Conservation (phyloP, 2,329 filamentous ascomycete genomes). For the Amesomyces nigricolor region DNA sequence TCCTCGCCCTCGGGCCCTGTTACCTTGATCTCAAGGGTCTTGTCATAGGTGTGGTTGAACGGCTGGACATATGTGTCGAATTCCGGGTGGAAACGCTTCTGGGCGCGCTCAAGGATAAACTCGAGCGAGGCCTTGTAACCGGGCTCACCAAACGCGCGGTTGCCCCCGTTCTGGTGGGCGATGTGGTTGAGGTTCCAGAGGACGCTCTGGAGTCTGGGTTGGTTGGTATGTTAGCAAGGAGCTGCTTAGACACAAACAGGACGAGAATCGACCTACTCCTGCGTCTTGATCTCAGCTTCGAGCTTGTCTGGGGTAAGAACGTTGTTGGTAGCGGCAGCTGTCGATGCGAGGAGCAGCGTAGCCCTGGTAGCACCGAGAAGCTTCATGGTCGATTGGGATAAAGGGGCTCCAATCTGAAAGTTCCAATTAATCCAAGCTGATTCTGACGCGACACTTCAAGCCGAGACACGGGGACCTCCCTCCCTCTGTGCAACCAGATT, state of each 20-base stretch:
- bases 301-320: constrained; percentile 36
- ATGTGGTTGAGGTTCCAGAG: constrained; percentile 52
- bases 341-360: constrained; percentile 13
- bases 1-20: constrained; percentile 41
- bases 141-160: constrained; percentile 54
- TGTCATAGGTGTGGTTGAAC: constrained; percentile 43
- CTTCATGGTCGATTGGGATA: constrained; percentile 12
- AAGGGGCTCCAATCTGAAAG: too few relatives aligned
- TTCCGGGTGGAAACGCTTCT: constrained; percentile 36
- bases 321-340: constrained; percentile 30
- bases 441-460: too few relatives aligned
- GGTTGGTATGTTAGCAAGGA: neutral
- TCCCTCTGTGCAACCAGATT: too few relatives aligned
- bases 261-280: constrained; percentile 30
- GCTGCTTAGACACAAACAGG: neutral
- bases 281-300: constrained; percentile 36
- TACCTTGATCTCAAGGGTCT: constrained; percentile 39
- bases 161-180: constrained; percentile 50
- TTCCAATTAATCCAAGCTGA: too few relatives aligned
- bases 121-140: constrained; percentile 55
- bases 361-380: constrained; percentile 1
- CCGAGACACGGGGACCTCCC: too few relatives aligned
- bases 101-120: constrained; percentile 46
- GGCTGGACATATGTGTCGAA: constrained; percentile 42
- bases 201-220: constrained; percentile 44